Percentiles rank a stretch among this genome's conserved stretches.
Evolutionary conservation across 768 basidiomycete genomes (phyloP).

Genomic region (Phylloporus arenicola): DNA sequence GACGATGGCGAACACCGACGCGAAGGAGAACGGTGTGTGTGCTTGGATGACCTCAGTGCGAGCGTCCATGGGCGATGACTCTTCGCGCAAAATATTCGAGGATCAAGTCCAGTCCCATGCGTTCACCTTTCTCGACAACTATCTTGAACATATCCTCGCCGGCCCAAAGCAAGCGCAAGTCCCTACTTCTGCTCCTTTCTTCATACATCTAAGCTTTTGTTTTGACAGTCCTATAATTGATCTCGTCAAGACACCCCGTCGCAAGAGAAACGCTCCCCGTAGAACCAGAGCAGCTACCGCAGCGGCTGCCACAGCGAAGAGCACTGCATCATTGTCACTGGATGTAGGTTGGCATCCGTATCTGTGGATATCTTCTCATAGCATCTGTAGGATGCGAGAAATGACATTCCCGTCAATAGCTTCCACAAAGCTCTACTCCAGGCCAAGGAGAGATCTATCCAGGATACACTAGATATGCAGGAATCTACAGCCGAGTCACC

Average conservation of each 20-base stretch:
- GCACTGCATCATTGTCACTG: conserved; percentile 35
- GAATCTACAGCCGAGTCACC: background rate
- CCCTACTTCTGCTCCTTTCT: background rate
- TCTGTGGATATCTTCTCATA: conserved; percentile 7
- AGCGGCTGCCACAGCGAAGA: conserved; percentile 42
- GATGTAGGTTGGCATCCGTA: conserved; percentile 36
- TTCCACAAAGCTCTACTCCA: conserved; percentile 44
- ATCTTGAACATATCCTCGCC: conserved; percentile 63
- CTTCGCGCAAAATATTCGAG: conserved; percentile 63
- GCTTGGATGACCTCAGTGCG: conserved; percentile 67
- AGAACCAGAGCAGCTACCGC: conserved; percentile 42
- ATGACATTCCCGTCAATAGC: conserved; percentile 40
- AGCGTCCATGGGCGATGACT: conserved; percentile 64
- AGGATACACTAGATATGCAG: background rate
- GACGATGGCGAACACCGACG: conserved; percentile 9
- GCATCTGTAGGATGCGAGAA: conserved; percentile 35
- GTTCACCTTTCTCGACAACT: conserved; percentile 75
- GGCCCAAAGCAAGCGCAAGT: conserved; percentile 64
- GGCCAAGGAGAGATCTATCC: conserved; percentile 24
- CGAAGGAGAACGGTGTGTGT: conserved; percentile 42
- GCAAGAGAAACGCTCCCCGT: conserved; percentile 54
- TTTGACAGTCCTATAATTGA: conserved; percentile 61
- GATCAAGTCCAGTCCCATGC: conserved; percentile 72
- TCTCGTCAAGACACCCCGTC: conserved; percentile 78
- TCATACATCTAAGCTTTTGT: conserved; percentile 1